Evolutionary conservation across 1,284 basidiomycete species (phyloP).

Genomic region (Heterobasidion parviporum): DNA sequence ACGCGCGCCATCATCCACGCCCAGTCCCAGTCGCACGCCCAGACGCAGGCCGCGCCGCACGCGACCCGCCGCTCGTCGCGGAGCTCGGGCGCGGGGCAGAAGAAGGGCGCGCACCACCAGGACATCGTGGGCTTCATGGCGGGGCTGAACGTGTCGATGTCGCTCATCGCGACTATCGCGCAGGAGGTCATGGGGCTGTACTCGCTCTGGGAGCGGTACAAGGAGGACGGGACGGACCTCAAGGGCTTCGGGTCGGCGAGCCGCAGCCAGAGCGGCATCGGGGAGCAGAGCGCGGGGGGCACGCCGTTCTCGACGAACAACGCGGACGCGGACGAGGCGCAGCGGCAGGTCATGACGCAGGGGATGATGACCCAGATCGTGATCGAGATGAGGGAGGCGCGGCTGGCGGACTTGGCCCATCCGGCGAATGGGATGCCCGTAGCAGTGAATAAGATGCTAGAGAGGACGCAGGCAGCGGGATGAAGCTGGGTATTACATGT

Average conservation of each 20-base stretch:
- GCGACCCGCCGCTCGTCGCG: conserved; percentile 50
- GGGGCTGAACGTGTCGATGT: conserved; percentile 77
- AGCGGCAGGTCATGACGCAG: conserved; percentile 38
- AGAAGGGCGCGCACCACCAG: conserved; percentile 31
- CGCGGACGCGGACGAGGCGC: conserved; percentile 20
- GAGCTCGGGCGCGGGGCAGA: conserved; percentile 18
- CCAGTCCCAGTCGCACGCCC: conserved; percentile 12
- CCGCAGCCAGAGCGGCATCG: conserved; percentile 8
- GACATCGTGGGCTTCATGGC: conserved; percentile 81
- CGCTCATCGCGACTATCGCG: conserved; percentile 76
- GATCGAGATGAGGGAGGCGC: conserved; percentile 60
- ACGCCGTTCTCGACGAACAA: conserved; percentile 19
- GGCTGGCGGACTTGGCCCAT: conserved; percentile 53
- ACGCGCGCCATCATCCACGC: conserved; percentile 34
- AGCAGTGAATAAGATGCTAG: conserved; percentile 59
- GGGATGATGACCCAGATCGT: conserved; percentile 45
- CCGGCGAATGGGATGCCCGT: conserved; percentile 37
- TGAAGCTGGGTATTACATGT: conserved; percentile 13
- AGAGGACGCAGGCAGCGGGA: conserved; percentile 57
- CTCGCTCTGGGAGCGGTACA: conserved; percentile 78
- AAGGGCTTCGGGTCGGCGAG: conserved; percentile 7
- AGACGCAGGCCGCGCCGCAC: conserved; percentile 12
- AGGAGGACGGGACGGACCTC: conserved; percentile 37
- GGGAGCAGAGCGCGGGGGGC: conserved; percentile 11
- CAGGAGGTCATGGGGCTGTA: conserved; percentile 92